Conservation (phyloP, 169 alveolate species). For the Perkinsus chesapeaki region DNA sequence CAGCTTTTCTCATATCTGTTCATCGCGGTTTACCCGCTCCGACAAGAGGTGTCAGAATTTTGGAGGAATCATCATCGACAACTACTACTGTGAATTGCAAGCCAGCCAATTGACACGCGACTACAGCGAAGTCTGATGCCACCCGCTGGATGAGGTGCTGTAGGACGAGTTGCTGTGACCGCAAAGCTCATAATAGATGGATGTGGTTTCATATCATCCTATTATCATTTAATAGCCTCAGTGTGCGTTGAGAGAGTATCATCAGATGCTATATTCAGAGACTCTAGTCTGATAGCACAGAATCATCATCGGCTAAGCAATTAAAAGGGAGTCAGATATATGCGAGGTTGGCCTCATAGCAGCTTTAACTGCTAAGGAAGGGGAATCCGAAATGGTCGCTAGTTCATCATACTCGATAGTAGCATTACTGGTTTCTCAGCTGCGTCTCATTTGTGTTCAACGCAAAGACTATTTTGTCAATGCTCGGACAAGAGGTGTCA, state of each 20-base stretch:
- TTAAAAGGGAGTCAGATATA: background rate
- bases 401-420: background rate
- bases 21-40: too few relatives aligned
- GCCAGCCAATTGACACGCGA: too few relatives aligned
- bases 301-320: background rate
- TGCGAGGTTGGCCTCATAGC: background rate
- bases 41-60: too few relatives aligned
- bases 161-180: too few relatives aligned
- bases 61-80: too few relatives aligned
- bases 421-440: background rate
- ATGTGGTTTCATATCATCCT: too few relatives aligned
- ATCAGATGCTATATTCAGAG: background rate
- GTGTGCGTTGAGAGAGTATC: background rate
- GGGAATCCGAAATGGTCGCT: constrained; percentile 1
- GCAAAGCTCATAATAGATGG: too few relatives aligned
- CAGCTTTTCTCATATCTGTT: too few relatives aligned
- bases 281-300: background rate
- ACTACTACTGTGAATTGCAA: too few relatives aligned
- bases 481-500: constrained; percentile 5
- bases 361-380: background rate
- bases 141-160: too few relatives aligned
- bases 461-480: background rate
- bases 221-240: too few relatives aligned
- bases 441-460: background rate
- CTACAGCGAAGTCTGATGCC: too few relatives aligned